phyloP scores from a whole-genome alignment of 169 alveolate species.

The Toxoplasma gondii region DNA sequence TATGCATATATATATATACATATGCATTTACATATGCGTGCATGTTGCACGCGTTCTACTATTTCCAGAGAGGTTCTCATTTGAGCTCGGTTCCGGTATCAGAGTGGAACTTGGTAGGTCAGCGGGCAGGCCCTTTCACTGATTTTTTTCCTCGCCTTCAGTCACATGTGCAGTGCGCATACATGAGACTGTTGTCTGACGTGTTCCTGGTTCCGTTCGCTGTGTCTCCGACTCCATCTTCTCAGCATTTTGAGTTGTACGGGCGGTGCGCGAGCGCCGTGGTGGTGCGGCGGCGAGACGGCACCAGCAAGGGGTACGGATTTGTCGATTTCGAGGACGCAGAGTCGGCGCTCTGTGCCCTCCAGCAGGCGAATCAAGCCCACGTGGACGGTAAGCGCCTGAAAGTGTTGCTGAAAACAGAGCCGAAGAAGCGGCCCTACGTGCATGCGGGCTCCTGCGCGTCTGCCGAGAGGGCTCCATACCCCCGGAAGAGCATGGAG shows the following conservation, averaged over 20 bases:
- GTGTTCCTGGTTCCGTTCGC: background rate
- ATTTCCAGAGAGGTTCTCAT: too few species aligned
- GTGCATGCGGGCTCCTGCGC: background rate
- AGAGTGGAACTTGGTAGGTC: too few species aligned
- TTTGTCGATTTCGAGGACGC: slow-evolving; percentile 80
- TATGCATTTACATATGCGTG: background rate
- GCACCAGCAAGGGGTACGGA: slow-evolving; percentile 84
- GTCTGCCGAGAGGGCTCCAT: background rate
- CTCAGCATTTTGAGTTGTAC: slow-evolving; percentile 53
- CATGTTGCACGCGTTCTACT: too few species aligned
- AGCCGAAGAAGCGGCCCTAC: background rate
- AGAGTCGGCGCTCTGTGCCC: slow-evolving; percentile 59
- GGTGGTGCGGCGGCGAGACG: slow-evolving; percentile 80
- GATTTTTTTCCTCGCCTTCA: background rate
- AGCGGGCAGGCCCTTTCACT: background rate
- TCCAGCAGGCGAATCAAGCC: background rate
- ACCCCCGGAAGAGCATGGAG: background rate
- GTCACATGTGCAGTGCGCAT: too few species aligned
- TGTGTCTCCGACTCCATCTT: background rate
- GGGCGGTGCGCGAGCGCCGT: slow-evolving; percentile 70
- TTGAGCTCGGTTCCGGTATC: too few species aligned
- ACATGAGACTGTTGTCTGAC: too few species aligned
- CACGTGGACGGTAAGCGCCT: slow-evolving; percentile 14
- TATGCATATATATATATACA: background rate
- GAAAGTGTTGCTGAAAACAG: slow-evolving; percentile 19